Base-by-base conservation (phyloP, 225 moss, liverwort and hornwort species). In the Neckera pumila region DNA sequence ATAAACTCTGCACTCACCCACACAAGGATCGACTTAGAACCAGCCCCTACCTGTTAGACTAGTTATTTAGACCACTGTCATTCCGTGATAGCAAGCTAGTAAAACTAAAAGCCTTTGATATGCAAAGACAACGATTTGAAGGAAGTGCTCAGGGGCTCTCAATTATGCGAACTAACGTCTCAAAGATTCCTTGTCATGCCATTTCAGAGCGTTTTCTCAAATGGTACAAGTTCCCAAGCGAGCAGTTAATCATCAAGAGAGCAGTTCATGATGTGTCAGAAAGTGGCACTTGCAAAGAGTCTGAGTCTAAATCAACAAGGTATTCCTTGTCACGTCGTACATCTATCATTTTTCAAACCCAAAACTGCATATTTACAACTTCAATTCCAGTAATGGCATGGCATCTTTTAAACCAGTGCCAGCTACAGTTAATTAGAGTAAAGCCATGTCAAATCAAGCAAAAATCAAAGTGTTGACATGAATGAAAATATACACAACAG, bases 1-100 rank as follows among this genome's bases (percentile, higher is more conserved):
- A 90, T 25, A 94, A 87, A 67, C 74, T 89, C 94, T 94, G 90
- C 87, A 20, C 19, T 12, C 27, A 51, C 60, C n/a, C 30, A 45
- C 40, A 19, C 30, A 60, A 42, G 27, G 38, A 56, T 53, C 34
- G 54, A 11, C n/a, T 57, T 27, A 57, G 78, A 79, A 57, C 11
- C 57, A 79, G 54, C 5, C 36, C 57, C 17, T 6, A 54, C 25
- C 25, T 77, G 77, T 59, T 28, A 59, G 15, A 62, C 33, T 81
- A 47, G 19, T 45, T 47, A 23, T 81, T 47, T 47, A 36, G 49
- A 82, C 33, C 34, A 64, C 36, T 23, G 36, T 26, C 25, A 49
- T 49, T 34, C 34, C 36, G 75, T 30, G 49, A 49, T 28, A 58
- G 59, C 38, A 49, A 65, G 61, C 61, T 15, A 25, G 74, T 47